A percentile compares a stretch with the other conserved stretches of the same genome.
Evolutionary conservation across 73 alveolate genomes (phyloP).

Genomic region (Blepharisma stoltei): DNA sequence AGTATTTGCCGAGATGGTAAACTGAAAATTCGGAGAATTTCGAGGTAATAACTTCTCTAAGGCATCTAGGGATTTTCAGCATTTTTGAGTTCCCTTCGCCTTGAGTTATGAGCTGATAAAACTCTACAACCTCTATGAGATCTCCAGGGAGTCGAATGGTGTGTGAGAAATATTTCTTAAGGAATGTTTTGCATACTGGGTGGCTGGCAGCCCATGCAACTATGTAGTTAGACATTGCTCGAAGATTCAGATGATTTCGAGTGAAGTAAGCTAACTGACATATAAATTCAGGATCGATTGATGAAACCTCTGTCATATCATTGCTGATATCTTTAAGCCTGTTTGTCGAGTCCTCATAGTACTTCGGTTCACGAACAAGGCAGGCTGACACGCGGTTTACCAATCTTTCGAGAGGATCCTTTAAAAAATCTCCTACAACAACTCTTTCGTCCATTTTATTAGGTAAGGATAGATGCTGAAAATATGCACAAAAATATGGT

Average conservation of each 20-base stretch:
- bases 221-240: conserved; percentile 51
- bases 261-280: conserved; percentile 43
- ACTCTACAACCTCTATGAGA: conserved; percentile 42
- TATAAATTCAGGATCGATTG: conserved; percentile 50
- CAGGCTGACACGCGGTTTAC: conserved; percentile 1
- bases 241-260: conserved; percentile 46
- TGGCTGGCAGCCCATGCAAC: conserved; percentile 46
- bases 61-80: conserved; percentile 36
- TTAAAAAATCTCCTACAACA: too few species aligned
- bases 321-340: neutral
- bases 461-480: too few species aligned
- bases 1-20: conserved; percentile 52
- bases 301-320: conserved; percentile 29
- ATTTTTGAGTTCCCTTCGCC: neutral
- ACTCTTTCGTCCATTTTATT: too few species aligned
- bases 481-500: too few species aligned
- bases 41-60: conserved; percentile 35
- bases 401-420: conserved; percentile 20
- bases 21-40: conserved; percentile 41
- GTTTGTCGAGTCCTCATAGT: neutral
- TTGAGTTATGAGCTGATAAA: conserved; percentile 4
- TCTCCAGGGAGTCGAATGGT: conserved; percentile 47
- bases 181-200: conserved; percentile 40
- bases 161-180: conserved; percentile 43
- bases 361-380: conserved; percentile 1